Conservation (phyloP, 140 eudicot genomes). For the Bidens hawaiensis region DNA sequence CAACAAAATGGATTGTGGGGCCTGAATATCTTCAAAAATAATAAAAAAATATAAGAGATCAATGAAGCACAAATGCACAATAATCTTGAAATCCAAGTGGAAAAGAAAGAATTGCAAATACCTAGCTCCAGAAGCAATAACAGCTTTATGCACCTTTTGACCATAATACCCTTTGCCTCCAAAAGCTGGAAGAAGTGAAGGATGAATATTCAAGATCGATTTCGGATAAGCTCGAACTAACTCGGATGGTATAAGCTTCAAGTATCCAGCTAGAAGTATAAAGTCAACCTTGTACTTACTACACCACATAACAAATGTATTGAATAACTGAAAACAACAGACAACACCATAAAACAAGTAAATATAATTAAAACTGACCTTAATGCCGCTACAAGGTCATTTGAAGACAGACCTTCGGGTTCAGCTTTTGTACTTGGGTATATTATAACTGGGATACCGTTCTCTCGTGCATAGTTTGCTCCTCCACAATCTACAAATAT, state of each 20-base stretch:
- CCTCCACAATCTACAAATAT: slow-evolving; percentile 75
- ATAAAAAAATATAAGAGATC: slow-evolving; percentile 2
- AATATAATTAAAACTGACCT: slow-evolving; percentile 35
- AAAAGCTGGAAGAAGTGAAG: slow-evolving; percentile 78
- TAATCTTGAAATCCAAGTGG: neutral
- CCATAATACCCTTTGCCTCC: slow-evolving; percentile 94
- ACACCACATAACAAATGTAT: slow-evolving; percentile 10
- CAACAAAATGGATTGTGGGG: slow-evolving; percentile 78
- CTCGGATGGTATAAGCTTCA: slow-evolving; percentile 73
- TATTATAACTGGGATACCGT: slow-evolving; percentile 59
- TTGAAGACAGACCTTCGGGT: slow-evolving; percentile 45
- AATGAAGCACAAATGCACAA: neutral
- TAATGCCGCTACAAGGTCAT: slow-evolving; percentile 60
- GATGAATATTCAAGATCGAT: slow-evolving; percentile 75
- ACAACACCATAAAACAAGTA: too few species aligned
- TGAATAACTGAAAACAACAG: neutral
- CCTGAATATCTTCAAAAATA: slow-evolving; percentile 62
- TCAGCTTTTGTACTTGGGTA: slow-evolving; percentile 49
- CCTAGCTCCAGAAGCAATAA: slow-evolving; percentile 97
- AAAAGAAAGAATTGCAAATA: slow-evolving; percentile 20
- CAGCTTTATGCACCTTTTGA: slow-evolving; percentile 84
- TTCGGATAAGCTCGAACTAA: slow-evolving; percentile 64
- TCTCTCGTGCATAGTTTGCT: slow-evolving; percentile 70
- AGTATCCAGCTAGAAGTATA: slow-evolving; percentile 80
- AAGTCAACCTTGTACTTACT: slow-evolving; percentile 50